phyloP scores from a whole-genome alignment of 2,329 filamentous ascomycete genomes.

The Didymella arachidicola region DNA sequence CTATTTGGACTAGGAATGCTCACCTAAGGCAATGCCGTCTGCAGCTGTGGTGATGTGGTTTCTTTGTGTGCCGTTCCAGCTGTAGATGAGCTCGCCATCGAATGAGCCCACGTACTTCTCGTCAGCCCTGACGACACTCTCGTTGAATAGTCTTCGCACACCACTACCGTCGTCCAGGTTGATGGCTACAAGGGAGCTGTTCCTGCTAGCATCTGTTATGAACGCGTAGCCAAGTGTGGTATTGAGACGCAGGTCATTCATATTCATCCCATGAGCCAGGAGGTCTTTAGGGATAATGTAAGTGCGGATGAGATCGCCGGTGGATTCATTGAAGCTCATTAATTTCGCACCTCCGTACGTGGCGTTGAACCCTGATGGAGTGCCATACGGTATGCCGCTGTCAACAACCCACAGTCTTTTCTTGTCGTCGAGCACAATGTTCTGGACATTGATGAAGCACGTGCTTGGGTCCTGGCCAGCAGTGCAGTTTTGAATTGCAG shows the following conservation, averaged over 20 bases:
- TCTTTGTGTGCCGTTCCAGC: slow-evolving; percentile 49
- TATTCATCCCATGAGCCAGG: slow-evolving; percentile 48
- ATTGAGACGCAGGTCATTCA: slow-evolving; percentile 56
- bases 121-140: slow-evolving; percentile 50
- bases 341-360: slow-evolving; percentile 52
- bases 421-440: slow-evolving; percentile 53
- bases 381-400: slow-evolving; percentile 49
- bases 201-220: slow-evolving; percentile 52
- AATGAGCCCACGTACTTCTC: slow-evolving; percentile 52
- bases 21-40: slow-evolving; percentile 51
- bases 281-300: slow-evolving; percentile 50
- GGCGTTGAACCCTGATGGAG: slow-evolving; percentile 32
- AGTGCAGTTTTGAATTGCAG: slow-evolving; percentile 53
- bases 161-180: slow-evolving; percentile 49
- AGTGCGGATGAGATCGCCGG: slow-evolving; percentile 44
- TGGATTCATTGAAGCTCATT: slow-evolving; percentile 52
- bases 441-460: slow-evolving; percentile 58
- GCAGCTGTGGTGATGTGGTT: slow-evolving; percentile 42
- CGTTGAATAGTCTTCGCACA: slow-evolving; percentile 50
- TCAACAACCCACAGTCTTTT: slow-evolving; percentile 54
- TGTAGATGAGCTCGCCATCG: slow-evolving; percentile 45
- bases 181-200: slow-evolving; percentile 51
- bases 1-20: neutral
- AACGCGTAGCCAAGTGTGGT: slow-evolving; percentile 55
- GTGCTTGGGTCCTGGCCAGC: slow-evolving; percentile 49